These are phyloP conservation scores for Babesia sp. DNA, from an alignment of 169 alveolate genomes.

Conservation along the genomic window DNA sequence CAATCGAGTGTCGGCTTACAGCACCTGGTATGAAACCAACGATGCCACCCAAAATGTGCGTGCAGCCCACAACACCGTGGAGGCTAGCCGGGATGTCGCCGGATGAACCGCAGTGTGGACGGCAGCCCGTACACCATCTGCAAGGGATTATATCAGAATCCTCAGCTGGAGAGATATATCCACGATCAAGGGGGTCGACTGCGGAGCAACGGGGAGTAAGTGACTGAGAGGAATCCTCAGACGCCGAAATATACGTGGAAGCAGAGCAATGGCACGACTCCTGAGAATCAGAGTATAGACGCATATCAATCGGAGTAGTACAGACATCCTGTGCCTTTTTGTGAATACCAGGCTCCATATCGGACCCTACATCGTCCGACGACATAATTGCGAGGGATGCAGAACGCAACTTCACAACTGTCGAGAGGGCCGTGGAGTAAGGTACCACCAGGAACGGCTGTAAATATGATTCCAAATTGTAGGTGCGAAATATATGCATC, in stretches of 20 bases:
- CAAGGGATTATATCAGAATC: neutral
- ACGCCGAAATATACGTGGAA: neutral
- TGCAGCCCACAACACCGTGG: conserved; percentile 1
- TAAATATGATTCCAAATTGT: conserved; percentile 63
- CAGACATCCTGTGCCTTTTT: neutral
- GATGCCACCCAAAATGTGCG: conserved; percentile 81
- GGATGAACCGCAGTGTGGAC: neutral
- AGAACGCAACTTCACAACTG: conserved; percentile 1
- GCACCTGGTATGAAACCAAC: conserved; percentile 86
- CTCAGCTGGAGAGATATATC: neutral
- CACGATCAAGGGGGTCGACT: neutral
- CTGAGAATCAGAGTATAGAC: neutral
- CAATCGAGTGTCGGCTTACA: conserved; percentile 83
- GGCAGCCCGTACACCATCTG: conserved; percentile 1
- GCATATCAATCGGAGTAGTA: neutral
- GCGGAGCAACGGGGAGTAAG: neutral
- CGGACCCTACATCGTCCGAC: neutral
- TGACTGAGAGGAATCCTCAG: neutral
- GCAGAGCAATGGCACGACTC: neutral
- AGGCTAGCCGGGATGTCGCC: neutral
- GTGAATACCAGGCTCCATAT: neutral
- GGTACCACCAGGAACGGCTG: conserved; percentile 79
- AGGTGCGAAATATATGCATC: conserved; percentile 67
- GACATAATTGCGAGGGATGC: neutral
- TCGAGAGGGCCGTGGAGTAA: conserved; percentile 37